Evolutionary conservation across 2,329 filamentous ascomycete genomes (phyloP), one percentile per base, ranked within the genome.

Genomic region (Alternaria alternata): DNA sequence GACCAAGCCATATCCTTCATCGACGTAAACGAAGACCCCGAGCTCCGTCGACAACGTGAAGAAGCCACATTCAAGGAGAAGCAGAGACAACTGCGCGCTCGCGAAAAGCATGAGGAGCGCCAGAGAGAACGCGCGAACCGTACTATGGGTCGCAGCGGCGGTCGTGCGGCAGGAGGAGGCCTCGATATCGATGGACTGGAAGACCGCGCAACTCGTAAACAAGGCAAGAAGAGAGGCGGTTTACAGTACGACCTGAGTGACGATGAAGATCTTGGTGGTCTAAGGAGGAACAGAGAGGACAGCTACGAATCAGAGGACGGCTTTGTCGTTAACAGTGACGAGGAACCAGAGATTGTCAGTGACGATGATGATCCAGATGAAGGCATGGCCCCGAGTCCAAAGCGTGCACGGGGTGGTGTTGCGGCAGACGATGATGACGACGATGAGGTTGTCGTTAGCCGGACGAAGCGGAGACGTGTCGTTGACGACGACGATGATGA

Each of bases 241-340:
- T 71, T 78, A 36, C 74, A 81, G 62, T 79, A 79, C 51, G 81
- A 83, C 61, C 84, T 81, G 60, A 91, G 91, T 67, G 91, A 92
- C 62, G 91, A 94, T 70, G 92, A 92, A 8, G 91, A 93, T 69
- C 90, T 92, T 67, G 90, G 91, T 60, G 82, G 89, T 20, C 66
- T 66, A 8, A 87, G 87, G 16, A 84, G 86, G 38, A 84, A 85
- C 32, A 86, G 87, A 53, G 85, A 89, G 61, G 90, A 94, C 65
- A 90, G 92, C 68, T 94, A 94, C 73, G 91, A 94, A 63, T 85
- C 90, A 73, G 90, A 90, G 34, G 91, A 94, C 71, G 91, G 90
- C 58, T 94, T 94, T 74, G 86, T 94, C 57, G 91, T 90, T 4
- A 84, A 84, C 4, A 93, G 89, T 69, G 91, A 93, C 66, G 90